Conservation (phyloP, 176 grass and related monocot species). For the Aegilops umbellulata region DNA sequence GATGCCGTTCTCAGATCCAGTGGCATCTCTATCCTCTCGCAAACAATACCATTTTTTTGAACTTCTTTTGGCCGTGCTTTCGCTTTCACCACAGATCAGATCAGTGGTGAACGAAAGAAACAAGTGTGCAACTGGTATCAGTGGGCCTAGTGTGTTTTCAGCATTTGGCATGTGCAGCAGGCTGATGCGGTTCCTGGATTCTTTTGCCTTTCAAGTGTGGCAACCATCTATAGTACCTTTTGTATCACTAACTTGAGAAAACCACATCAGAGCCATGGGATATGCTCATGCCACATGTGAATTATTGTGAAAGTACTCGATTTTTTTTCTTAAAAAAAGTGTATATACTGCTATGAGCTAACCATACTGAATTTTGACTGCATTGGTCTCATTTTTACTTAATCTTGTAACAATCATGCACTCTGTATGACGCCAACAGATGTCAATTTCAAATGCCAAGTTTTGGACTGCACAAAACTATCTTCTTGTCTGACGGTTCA, state of each 20-base stretch:
- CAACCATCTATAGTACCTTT: background rate
- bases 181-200: background rate
- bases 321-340: too few species aligned
- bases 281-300: too few species aligned
- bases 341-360: too few species aligned
- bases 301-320: too few species aligned
- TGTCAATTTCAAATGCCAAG: background rate
- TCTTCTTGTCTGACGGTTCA: background rate
- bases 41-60: background rate
- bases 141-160: constrained; percentile 16
- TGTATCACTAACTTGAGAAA: too few species aligned
- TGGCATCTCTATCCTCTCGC: constrained; percentile 37
- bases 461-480: background rate
- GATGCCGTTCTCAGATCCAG: background rate
- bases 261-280: too few species aligned
- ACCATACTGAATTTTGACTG: background rate
- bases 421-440: background rate
- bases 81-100: constrained; percentile 44
- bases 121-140: background rate
- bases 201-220: constrained; percentile 3
- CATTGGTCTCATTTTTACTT: background rate
- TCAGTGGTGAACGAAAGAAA: constrained; percentile 22
- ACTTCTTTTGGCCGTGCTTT: constrained; percentile 12
- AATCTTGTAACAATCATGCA: background rate
- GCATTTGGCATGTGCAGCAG: constrained; percentile 35